A percentile compares a stretch with the other conserved stretches of the same genome.
Evolutionary conservation across 225 moss, liverwort and hornwort species (phyloP).

Genomic region (Ulota crispa): DNA sequence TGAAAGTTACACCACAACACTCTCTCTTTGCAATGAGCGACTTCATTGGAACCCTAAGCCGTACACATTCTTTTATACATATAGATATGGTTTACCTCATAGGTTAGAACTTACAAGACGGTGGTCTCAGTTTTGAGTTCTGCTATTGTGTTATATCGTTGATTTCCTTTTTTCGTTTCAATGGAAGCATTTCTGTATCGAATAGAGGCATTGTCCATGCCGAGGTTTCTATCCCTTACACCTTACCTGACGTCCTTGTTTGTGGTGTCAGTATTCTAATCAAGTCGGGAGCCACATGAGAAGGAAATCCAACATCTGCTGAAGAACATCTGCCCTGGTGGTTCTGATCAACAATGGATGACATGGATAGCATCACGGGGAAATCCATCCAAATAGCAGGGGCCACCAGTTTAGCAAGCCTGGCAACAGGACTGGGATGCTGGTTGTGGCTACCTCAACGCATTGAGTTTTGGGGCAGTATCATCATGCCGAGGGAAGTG

Average conservation of each 20-base stretch:
- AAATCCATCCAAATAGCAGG: slow-evolving; percentile 46
- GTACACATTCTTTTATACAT: too few species aligned
- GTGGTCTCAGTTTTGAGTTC: neutral
- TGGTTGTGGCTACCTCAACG: slow-evolving; percentile 53
- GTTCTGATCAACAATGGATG: slow-evolving; percentile 36
- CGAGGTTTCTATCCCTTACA: neutral
- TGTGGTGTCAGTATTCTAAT: slow-evolving; percentile 17
- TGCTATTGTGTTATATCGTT: neutral
- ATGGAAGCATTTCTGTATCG: neutral
- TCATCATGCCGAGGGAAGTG: slow-evolving; percentile 33
- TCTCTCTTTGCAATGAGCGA: too few species aligned
- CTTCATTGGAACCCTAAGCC: too few species aligned
- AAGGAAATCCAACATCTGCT: slow-evolving; percentile 1
- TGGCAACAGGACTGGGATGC: slow-evolving; percentile 46
- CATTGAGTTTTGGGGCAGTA: slow-evolving; percentile 50
- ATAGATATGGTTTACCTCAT: neutral
- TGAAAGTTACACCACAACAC: too few species aligned
- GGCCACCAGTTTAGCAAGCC: slow-evolving; percentile 40
- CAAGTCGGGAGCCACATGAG: neutral
- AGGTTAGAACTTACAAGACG: neutral
- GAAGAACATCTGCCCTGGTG: slow-evolving; percentile 7
- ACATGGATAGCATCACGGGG: slow-evolving; percentile 36
- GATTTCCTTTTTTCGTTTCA: neutral
- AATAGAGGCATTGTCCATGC: neutral
- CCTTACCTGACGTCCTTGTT: slow-evolving; percentile 4